A percentile compares a stretch with the other conserved stretches of the same genome.
Evolutionary conservation across 352 stramenopile species (phyloP).

Genomic region (Globisporangium nunn): DNA sequence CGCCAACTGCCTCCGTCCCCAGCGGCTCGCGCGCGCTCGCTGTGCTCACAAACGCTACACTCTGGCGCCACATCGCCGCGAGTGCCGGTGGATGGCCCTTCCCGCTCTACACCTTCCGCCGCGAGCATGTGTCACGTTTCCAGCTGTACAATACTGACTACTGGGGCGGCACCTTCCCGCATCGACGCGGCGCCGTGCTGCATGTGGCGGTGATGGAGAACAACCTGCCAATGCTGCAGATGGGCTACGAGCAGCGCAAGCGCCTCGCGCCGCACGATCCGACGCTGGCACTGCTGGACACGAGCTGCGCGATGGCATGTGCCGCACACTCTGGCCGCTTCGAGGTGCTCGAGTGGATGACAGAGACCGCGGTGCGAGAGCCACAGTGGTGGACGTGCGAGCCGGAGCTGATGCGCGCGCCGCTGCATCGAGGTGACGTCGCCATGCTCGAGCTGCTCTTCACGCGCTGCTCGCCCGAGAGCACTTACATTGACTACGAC

Average conservation of each 20-base stretch:
- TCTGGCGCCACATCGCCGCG: conserved; percentile 4
- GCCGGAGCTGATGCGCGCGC: neutral
- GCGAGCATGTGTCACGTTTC: neutral
- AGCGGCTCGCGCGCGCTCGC: neutral
- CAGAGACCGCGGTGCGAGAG: neutral
- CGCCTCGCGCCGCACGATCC: neutral
- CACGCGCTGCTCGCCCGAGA: neutral
- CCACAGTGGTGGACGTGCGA: neutral
- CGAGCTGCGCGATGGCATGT: neutral
- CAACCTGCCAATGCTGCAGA: conserved; percentile 1
- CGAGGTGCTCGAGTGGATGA: neutral
- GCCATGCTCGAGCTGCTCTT: neutral
- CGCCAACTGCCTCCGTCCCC: no score
- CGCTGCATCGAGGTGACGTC: neutral
- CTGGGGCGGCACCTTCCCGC: neutral
- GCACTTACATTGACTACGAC: neutral
- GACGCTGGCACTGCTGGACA: neutral
- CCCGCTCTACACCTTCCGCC: neutral
- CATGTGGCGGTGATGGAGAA: conserved; percentile 1
- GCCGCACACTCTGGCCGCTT: neutral
- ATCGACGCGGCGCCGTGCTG: neutral
- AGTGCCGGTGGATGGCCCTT: neutral
- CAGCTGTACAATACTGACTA: neutral
- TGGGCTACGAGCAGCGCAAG: neutral
- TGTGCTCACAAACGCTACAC: neutral